phyloP scores from a whole-genome alignment of 768 basidiomycete genomes.

The Mycena latifolia region DNA sequence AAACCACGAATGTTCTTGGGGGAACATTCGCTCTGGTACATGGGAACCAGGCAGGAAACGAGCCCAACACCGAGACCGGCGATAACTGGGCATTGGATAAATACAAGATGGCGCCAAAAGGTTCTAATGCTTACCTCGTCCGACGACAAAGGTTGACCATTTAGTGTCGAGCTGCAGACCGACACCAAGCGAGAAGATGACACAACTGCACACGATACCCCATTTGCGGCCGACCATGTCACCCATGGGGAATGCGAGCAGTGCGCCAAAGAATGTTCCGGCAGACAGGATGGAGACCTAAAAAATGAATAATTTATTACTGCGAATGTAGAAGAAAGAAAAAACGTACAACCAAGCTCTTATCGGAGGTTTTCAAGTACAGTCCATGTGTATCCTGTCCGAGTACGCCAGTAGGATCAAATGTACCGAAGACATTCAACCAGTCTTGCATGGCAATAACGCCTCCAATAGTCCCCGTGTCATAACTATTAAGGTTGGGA shows the following conservation, averaged over 20 bases:
- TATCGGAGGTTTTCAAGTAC: conserved; percentile 45
- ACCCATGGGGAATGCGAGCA: conserved; percentile 46
- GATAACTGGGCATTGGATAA: conserved; percentile 6
- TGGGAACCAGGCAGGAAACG: conserved; percentile 34
- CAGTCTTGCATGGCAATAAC: conserved; percentile 62
- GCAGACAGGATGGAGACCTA: conserved; percentile 65
- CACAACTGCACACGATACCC: conserved; percentile 63
- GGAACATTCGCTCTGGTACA: conserved; percentile 36
- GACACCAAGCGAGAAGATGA: conserved; percentile 48
- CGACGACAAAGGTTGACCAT: conserved; percentile 43
- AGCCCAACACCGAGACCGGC: conserved; percentile 35
- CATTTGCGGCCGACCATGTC: conserved; percentile 63
- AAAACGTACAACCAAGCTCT: conserved; percentile 34
- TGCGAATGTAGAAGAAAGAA: neutral
- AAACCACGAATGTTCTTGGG: conserved; percentile 36
- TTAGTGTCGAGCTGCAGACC: conserved; percentile 41
- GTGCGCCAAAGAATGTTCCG: conserved; percentile 74
- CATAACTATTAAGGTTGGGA: conserved; percentile 57
- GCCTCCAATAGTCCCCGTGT: conserved; percentile 75
- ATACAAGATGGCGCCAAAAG: neutral
- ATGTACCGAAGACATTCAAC: conserved; percentile 51
- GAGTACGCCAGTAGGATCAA: conserved; percentile 28
- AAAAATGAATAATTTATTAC: neutral
- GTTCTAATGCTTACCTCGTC: conserved; percentile 38
- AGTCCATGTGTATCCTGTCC: conserved; percentile 27